Conservation (phyloP, 140 eudicot genomes). For the Senecio squalidus region DNA sequence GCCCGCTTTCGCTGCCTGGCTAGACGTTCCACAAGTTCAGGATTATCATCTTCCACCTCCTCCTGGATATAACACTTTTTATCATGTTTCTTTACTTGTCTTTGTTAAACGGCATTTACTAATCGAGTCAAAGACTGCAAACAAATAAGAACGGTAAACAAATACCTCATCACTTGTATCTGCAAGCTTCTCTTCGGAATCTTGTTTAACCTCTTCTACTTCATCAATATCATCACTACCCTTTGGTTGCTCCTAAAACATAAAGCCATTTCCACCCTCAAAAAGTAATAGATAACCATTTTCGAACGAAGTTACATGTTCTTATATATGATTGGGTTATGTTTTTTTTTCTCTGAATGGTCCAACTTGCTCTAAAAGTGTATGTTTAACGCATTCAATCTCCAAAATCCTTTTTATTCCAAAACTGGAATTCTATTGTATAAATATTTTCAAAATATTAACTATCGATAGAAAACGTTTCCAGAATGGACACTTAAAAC, state of each 20-base stretch:
- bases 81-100: neutral
- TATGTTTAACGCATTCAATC: too few species aligned
- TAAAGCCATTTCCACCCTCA: neutral
- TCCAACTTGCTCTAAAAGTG: too few species aligned
- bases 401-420: too few species aligned
- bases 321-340: too few species aligned
- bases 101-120: too few species aligned
- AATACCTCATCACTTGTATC: slow-evolving; percentile 40
- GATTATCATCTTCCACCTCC: slow-evolving; percentile 41
- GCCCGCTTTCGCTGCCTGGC: slow-evolving; percentile 74
- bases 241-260: slow-evolving; percentile 20
- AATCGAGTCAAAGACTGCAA: neutral
- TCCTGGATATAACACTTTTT: slow-evolving; percentile 32
- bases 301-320: neutral
- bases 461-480: too few species aligned
- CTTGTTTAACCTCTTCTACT: slow-evolving; percentile 21
- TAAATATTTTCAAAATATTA: too few species aligned
- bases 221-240: slow-evolving; percentile 9
- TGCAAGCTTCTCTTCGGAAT: slow-evolving; percentile 18
- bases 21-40: slow-evolving; percentile 65
- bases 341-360: too few species aligned
- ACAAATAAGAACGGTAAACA: neutral
- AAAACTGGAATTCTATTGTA: too few species aligned
- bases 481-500: too few species aligned
- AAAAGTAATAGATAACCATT: neutral